These are phyloP conservation scores for Hyaloscypha variabilis DNA, from an alignment of 495 filamentous ascomycete genomes.

Conservation along the genomic window DNA sequence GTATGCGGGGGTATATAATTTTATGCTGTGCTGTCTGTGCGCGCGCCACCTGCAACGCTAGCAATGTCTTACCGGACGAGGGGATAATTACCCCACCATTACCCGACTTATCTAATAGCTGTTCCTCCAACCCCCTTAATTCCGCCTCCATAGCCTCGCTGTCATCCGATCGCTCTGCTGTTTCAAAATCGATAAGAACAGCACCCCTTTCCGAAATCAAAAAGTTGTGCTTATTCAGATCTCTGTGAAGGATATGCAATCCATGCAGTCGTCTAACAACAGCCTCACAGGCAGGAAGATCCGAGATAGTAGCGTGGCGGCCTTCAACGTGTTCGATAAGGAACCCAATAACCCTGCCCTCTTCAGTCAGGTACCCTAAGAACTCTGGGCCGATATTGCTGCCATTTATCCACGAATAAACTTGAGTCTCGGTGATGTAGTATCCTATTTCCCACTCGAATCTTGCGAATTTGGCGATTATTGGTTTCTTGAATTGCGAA, in stretches of 20 bases:
- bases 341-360: constrained; percentile 46
- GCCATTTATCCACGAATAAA: constrained; percentile 41
- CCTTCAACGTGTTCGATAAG: constrained; percentile 40
- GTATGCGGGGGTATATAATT: neutral
- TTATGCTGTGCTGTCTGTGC: too few species aligned
- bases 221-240: constrained; percentile 37
- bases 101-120: constrained; percentile 31
- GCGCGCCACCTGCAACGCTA: too few species aligned
- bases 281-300: constrained; percentile 33
- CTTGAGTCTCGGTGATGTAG: constrained; percentile 40
- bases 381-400: constrained; percentile 42
- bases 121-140: constrained; percentile 29
- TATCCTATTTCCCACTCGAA: constrained; percentile 44
- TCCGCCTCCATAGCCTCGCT: constrained; percentile 30
- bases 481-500: constrained; percentile 28
- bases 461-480: constrained; percentile 43
- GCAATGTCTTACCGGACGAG: too few species aligned
- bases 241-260: constrained; percentile 31
- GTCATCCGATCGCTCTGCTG: constrained; percentile 27
- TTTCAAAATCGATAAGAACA: constrained; percentile 38
- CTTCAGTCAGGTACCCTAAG: constrained; percentile 42
- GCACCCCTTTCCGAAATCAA: constrained; percentile 31
- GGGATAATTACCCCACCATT: constrained; percentile 29
- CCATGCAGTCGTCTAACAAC: constrained; percentile 32
- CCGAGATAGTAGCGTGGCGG: constrained; percentile 32